phyloP scores from a whole-genome alignment of 2,329 filamentous ascomycete genomes.

The Triangularia verruculosa region DNA sequence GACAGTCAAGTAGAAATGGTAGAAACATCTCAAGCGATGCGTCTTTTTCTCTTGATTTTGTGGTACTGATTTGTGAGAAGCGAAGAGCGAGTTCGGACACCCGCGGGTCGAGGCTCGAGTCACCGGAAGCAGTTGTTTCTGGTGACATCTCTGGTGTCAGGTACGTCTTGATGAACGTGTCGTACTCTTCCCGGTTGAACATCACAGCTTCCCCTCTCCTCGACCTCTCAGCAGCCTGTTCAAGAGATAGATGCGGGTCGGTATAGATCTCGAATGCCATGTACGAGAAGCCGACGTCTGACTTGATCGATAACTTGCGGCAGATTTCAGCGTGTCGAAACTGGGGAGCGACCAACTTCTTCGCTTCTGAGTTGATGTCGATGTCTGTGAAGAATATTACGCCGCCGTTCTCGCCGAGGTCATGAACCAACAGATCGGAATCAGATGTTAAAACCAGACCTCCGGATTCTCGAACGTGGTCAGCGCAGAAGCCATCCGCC shows the following conservation, averaged over 20 bases:
- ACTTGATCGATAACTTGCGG: conserved; percentile 27
- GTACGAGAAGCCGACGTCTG: conserved; percentile 25
- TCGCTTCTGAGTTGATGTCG: conserved; percentile 30
- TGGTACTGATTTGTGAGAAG: background rate
- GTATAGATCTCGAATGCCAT: conserved; percentile 35
- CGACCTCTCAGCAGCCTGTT: conserved; percentile 27
- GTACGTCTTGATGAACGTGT: conserved; percentile 30
- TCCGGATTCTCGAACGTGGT: conserved; percentile 51
- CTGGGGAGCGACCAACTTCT: conserved; percentile 20
- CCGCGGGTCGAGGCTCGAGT: conserved; percentile 30
- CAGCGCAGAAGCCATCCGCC: conserved; percentile 78
- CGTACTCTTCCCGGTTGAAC: conserved; percentile 24
- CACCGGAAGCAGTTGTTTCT: background rate
- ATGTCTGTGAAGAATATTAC: conserved; percentile 70
- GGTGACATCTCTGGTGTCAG: conserved; percentile 20
- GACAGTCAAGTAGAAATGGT: conserved; percentile 41
- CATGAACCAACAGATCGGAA: conserved; percentile 77
- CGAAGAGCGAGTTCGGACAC: conserved; percentile 30
- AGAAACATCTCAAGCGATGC: conserved; percentile 35
- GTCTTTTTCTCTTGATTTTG: background rate
- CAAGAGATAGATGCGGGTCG: conserved; percentile 26
- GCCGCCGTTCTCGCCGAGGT: conserved; percentile 58
- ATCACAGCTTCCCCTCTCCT: conserved; percentile 21
- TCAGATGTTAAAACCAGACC: conserved; percentile 74
- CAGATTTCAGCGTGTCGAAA: conserved; percentile 29